A percentile compares a stretch with the other conserved stretches of the same genome.
These are phyloP conservation scores for Polygonum maritimum DNA, from an alignment of 148 eudicot genomes.

Conservation along the genomic window DNA sequence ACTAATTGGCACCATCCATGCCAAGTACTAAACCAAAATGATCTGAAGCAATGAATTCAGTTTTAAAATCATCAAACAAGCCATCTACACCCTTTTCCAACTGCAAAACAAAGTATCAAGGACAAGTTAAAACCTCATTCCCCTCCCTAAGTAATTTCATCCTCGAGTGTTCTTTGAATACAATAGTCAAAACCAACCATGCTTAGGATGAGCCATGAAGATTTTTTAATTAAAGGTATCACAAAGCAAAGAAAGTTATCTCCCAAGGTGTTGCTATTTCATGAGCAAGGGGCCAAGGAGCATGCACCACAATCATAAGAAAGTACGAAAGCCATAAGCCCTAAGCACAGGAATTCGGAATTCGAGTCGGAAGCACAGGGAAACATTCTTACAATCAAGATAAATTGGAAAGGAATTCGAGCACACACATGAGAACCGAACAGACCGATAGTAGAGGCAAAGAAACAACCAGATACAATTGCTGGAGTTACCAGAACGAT, in stretches of 20 bases:
- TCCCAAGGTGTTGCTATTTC: neutral
- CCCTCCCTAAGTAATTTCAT: slow-evolving; percentile 6
- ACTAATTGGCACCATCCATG: neutral
- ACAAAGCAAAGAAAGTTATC: neutral
- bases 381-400: too few relatives aligned
- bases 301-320: neutral
- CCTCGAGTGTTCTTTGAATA: neutral
- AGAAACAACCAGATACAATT: too few relatives aligned
- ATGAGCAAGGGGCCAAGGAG: neutral
- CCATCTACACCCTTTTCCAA: slow-evolving; percentile 98
- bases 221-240: neutral
- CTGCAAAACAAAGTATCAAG: slow-evolving; percentile 31
- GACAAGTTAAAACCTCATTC: neutral
- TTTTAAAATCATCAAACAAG: slow-evolving; percentile 72
- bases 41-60: neutral
- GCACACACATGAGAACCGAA: too few relatives aligned
- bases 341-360: too few relatives aligned
- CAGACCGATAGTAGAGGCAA: too few relatives aligned
- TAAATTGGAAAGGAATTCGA: too few relatives aligned
- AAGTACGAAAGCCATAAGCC: too few relatives aligned
- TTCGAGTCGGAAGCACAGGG: too few relatives aligned
- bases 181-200: neutral
- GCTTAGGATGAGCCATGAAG: neutral
- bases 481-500: too few relatives aligned
- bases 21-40: neutral